Conservation (phyloP, 169 alveolate species). For the Cryptosporidium andersoni region DNA sequence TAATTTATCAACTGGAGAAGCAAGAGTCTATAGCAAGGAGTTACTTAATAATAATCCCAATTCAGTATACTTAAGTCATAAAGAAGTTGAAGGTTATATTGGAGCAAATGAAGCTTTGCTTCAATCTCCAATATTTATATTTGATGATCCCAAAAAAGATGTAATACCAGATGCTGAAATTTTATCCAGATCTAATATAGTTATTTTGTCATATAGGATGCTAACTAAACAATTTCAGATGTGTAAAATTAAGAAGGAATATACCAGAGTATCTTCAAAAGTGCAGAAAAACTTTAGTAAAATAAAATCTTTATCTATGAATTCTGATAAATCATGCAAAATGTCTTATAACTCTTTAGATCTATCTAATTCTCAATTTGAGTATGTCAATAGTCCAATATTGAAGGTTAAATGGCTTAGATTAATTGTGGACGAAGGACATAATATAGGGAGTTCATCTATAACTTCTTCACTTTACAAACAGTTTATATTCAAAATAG, state of each 20-base stretch:
- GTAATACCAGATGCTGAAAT: neutral
- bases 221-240: slow-evolving; percentile 52
- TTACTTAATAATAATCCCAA: too few relatives aligned
- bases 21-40: neutral
- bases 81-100: neutral
- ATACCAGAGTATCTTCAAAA: slow-evolving; percentile 31
- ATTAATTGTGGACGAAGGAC: slow-evolving; percentile 55
- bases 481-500: slow-evolving; percentile 51
- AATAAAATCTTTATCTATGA: neutral
- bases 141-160: slow-evolving; percentile 54
- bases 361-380: too few relatives aligned
- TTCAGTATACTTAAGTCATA: neutral
- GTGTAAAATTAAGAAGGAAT: slow-evolving; percentile 19
- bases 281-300: neutral
- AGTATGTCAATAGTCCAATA: slow-evolving; percentile 21
- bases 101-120: neutral
- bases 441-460: slow-evolving; percentile 45
- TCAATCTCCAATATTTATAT: slow-evolving; percentile 7
- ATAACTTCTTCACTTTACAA: slow-evolving; percentile 48
- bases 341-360: too few relatives aligned
- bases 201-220: slow-evolving; percentile 56
- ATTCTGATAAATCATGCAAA: too few relatives aligned
- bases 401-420: slow-evolving; percentile 43
- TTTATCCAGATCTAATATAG: slow-evolving; percentile 9
- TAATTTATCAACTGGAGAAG: neutral